Evolutionary conservation across 2,329 filamentous ascomycete species (phyloP), one percentile per base, ranked within the genome.

Genomic region (Pestalotiopsis sp.): DNA sequence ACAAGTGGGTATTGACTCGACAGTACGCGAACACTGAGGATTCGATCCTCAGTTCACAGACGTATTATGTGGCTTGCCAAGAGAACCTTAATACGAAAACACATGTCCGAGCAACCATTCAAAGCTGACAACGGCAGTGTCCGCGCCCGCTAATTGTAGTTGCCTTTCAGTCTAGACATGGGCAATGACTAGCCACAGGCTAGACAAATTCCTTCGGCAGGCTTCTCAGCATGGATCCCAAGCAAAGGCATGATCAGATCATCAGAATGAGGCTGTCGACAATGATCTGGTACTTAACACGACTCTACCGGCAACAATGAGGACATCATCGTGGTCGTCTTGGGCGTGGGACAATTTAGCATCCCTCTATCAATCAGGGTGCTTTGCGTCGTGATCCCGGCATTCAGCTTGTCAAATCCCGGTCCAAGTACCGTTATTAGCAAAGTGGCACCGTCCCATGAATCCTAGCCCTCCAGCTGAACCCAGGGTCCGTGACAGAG

Each of bases 1-100:
- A 52, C 20, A 52, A 52, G 45, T 23, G 20, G 17, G 45, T 9
- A 52, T 52, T 52, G 45, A 52, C 45, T 52, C 45, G 45, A 52
- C 45, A 20, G 20, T 52, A 52, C 23, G 45, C 14, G 45, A 52
- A 52, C 45, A 52, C 38, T 6, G 17, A 39, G 59, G 59, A 36
- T 14, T 12, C 38, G 27, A 62, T 12, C 59, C 17, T 62, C 17
- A 17, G 25, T 36, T 11, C 27, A 36, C 59, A 14, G 36, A 20
- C 36, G 4, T 20, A 62, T 62, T 41, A 39, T 62, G 59, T 62
- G 59, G 59, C 59, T 62, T 62, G 59, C 59, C 59, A 62, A 62
- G 59, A 27, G 59, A 62, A 39, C 59, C 59, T 59, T 62, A 23
- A 52, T 52, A 62, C 27, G 7, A 20, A 31, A 36, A 36, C 59